These are phyloP conservation scores for Astrothelium macrocarpum DNA, from an alignment of 495 filamentous ascomycete genomes.

Conservation along the genomic window DNA sequence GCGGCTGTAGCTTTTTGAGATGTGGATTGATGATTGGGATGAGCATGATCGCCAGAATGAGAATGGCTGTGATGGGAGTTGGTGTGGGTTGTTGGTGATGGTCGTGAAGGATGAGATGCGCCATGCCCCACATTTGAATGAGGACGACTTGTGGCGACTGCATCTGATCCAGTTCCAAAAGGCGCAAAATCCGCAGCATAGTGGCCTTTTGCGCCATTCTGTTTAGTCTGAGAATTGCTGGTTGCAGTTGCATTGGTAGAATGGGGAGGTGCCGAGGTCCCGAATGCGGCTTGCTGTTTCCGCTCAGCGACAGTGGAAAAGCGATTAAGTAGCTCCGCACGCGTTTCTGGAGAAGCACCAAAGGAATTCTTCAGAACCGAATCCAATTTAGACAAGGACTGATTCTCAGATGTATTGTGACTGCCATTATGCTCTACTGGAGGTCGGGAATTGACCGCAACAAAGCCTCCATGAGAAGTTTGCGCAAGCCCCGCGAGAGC, in stretches of 20 bases:
- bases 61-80: constrained; percentile 3
- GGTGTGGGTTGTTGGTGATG: background rate
- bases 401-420: background rate
- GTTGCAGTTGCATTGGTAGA: background rate
- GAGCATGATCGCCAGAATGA: constrained; percentile 28
- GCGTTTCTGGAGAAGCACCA: constrained; percentile 21
- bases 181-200: background rate
- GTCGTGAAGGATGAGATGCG: background rate
- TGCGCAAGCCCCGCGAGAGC: constrained; percentile 21
- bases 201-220: constrained; percentile 3
- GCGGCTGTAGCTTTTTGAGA: constrained; percentile 12
- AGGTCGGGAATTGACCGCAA: constrained; percentile 47
- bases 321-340: constrained; percentile 20
- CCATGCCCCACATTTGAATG: background rate
- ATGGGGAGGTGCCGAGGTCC: background rate
- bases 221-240: background rate
- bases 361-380: background rate
- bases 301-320: background rate
- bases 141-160: background rate
- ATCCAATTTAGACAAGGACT: background rate
- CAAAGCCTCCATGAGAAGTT: constrained; percentile 45
- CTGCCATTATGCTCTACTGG: constrained; percentile 21
- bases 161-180: background rate
- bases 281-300: constrained; percentile 1
- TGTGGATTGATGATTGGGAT: constrained; percentile 37